Evolutionary conservation across 495 filamentous ascomycete species (phyloP), one percentile per base, ranked within the genome.

Genomic region (Cercophora samala): DNA sequence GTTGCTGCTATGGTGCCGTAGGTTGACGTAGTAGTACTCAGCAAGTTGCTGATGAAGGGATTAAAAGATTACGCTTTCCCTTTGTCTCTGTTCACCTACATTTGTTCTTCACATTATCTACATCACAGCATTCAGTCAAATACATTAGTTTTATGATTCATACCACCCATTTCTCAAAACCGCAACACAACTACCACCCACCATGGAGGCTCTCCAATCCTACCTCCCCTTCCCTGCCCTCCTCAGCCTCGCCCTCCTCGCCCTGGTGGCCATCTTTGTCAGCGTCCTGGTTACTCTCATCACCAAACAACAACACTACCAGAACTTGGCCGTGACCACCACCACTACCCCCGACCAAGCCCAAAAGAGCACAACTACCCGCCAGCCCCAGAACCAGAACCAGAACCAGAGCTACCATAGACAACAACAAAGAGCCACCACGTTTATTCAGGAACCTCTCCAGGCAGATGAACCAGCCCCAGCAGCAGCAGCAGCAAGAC

Each of bases 201-300:
- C 8, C 53, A 56, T 56, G 53, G n/a, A 19, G 0, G 3, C n/a
- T 4, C 13, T 56, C 53, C 53, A 23, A 56, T 9, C 5, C n/a
- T 13, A 5, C 6, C 53, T 11, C 6, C n/a, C 5, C 18, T 13
- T 56, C 5, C 53, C 22, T 4, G 17, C 22, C 53, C n/a, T 11
- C 53, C 53, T 56, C 53, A 56, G 19, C 53, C 53, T 56, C 53
- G 53, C 18, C 53, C 22, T 56, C 53, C n/a, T 56, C 53, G 37
- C 13, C 37, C 37, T 46, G 37, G 37, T 46, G 13, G 37, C 37
- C 37, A 46, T 17, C 11, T 13, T 46, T 18, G 22, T 56, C n/a
- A 56, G 53, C 53, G 13, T 19, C 53, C 22, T 56, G 53, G n/a
- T 23, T 21, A 56, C 53, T 11, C 22, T 56, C 53, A 19, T 11